phyloP scores from a whole-genome alignment of 352 stramenopile genomes.

The Lagenidium sp. region DNA sequence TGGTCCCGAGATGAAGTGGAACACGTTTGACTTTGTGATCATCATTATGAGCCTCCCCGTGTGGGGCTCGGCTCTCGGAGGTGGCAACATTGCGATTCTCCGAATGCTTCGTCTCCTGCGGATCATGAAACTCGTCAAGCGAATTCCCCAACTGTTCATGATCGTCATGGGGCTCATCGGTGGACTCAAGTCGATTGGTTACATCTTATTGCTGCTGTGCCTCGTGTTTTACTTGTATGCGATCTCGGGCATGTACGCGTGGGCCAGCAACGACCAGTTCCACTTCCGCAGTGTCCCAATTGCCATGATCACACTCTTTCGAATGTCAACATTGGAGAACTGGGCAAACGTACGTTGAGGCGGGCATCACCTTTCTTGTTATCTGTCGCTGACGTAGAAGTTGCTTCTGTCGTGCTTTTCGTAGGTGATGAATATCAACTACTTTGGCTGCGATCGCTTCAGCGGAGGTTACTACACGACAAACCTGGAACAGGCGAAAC shows the following conservation, averaged over 20 bases:
- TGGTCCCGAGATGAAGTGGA: constrained; percentile 69
- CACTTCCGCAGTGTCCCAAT: constrained; percentile 72
- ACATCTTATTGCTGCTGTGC: constrained; percentile 82
- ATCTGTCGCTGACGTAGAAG: not conserved
- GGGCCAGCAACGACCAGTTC: constrained; percentile 80
- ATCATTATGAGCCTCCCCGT: constrained; percentile 71
- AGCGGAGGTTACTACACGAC: constrained; percentile 57
- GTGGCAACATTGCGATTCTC: constrained; percentile 73
- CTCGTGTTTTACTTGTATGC: constrained; percentile 88
- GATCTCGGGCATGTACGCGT: constrained; percentile 88
- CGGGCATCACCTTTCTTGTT: not conserved
- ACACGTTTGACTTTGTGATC: constrained; percentile 80
- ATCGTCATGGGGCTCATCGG: constrained; percentile 88
- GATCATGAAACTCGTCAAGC: constrained; percentile 88
- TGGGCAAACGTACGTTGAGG: constrained; percentile 48
- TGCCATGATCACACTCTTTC: constrained; percentile 81
- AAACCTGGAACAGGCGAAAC: constrained; percentile 18
- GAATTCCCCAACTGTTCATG: constrained; percentile 85
- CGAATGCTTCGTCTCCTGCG: constrained; percentile 81
- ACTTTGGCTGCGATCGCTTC: constrained; percentile 64
- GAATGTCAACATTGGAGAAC: constrained; percentile 76
- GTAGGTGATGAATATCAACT: constrained; percentile 75
- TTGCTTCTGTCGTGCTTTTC: not conserved
- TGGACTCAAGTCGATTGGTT: constrained; percentile 84
- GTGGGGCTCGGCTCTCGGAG: constrained; percentile 42